Conservation (phyloP, 805 yeast species). For the Kluyveromyces wickerhamii region DNA sequence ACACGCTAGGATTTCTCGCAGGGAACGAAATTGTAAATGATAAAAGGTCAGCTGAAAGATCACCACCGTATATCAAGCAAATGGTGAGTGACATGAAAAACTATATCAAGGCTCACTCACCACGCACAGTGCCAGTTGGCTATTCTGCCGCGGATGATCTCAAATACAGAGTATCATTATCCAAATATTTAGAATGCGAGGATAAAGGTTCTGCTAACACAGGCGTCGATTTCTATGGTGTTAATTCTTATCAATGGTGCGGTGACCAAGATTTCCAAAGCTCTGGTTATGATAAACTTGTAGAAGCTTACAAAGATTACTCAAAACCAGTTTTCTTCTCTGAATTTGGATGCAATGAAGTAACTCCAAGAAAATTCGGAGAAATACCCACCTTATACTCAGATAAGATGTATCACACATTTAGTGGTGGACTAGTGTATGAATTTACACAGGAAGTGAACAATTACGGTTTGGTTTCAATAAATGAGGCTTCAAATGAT, state of each 20-base stretch:
- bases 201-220: slow-evolving; percentile 42
- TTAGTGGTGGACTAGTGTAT: slow-evolving; percentile 81
- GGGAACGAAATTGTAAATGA: slow-evolving; percentile 91
- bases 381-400: slow-evolving; percentile 69
- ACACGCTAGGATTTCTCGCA: slow-evolving; percentile 85
- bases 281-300: slow-evolving; percentile 68
- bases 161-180: slow-evolving; percentile 62
- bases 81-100: slow-evolving; percentile 73
- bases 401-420: slow-evolving; percentile 60
- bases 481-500: slow-evolving; percentile 33
- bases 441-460: slow-evolving; percentile 75
- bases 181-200: slow-evolving; percentile 74
- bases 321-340: slow-evolving; percentile 79
- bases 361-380: slow-evolving; percentile 68
- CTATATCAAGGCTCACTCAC: slow-evolving; percentile 50
- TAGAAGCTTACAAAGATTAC: slow-evolving; percentile 59
- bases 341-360: slow-evolving; percentile 86
- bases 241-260: slow-evolving; percentile 96
- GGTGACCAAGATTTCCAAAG: slow-evolving; percentile 77
- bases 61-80: slow-evolving; percentile 75
- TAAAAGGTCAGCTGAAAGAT: slow-evolving; percentile 50
- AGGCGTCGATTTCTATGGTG: slow-evolving; percentile 78
- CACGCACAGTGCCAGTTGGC: slow-evolving; percentile 78
- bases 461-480: slow-evolving; percentile 66
- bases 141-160: slow-evolving; percentile 96